phyloP scores from a whole-genome alignment of 768 basidiomycete species.

The Asterophora parasitica region DNA sequence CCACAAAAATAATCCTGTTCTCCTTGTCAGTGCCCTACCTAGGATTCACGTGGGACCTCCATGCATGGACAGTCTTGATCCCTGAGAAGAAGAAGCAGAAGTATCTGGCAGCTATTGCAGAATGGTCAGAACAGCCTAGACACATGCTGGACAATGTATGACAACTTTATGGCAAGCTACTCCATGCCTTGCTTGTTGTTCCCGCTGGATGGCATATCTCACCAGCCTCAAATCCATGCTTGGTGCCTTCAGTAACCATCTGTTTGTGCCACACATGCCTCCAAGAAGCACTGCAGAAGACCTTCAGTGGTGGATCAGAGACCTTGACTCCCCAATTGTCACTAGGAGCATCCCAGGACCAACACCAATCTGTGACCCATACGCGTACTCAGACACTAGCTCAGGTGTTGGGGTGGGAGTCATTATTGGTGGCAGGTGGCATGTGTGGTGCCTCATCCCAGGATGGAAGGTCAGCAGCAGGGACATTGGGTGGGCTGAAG shows the following conservation, averaged over 20 bases:
- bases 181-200: constrained; percentile 10
- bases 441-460: constrained; percentile 22
- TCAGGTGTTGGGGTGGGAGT: constrained; percentile 20
- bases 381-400: constrained; percentile 31
- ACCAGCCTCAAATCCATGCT: constrained; percentile 28
- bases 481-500: constrained; percentile 40
- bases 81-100: background rate
- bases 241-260: constrained; percentile 12
- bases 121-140: background rate
- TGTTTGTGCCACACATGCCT: constrained; percentile 21
- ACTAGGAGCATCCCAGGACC: no score
- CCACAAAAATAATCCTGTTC: no score
- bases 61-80: background rate
- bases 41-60: no score
- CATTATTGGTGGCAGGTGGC: constrained; percentile 12
- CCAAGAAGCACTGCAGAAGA: background rate
- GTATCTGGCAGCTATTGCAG: background rate
- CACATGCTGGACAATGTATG: background rate
- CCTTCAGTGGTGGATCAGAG: no score
- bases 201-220: constrained; percentile 27
- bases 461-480: constrained; percentile 18
- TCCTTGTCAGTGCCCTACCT: no score
- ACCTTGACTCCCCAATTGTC: no score
- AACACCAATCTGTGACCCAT: background rate
- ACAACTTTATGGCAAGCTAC: background rate